Conservation (phyloP, 2,329 filamentous ascomycete genomes). For the Lanzia echinophila region DNA sequence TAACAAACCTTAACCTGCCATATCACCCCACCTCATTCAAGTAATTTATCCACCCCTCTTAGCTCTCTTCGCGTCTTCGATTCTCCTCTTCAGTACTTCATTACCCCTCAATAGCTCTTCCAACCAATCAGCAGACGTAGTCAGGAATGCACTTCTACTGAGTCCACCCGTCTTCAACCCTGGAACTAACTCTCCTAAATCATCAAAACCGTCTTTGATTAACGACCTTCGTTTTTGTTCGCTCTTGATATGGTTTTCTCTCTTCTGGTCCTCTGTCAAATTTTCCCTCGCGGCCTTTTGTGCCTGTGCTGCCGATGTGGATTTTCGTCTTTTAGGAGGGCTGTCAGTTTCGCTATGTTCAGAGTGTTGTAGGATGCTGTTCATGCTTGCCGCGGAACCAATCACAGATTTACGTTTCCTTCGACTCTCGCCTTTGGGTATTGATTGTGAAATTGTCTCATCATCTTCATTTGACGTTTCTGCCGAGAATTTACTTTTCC, state of each 20-base stretch:
- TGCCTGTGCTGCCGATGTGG: slow-evolving; percentile 26
- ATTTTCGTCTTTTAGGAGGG: slow-evolving; percentile 44
- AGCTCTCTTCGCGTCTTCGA: slow-evolving; percentile 24
- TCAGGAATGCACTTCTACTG: slow-evolving; percentile 76
- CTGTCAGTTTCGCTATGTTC: neutral
- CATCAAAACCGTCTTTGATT: slow-evolving; percentile 74
- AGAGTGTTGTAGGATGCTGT: slow-evolving; percentile 14
- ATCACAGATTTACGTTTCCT: slow-evolving; percentile 29
- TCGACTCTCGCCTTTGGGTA: slow-evolving; percentile 24
- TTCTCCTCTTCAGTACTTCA: slow-evolving; percentile 46
- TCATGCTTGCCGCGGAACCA: slow-evolving; percentile 26
- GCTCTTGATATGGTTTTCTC: slow-evolving; percentile 79
- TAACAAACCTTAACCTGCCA: no score
- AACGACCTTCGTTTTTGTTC: slow-evolving; percentile 80
- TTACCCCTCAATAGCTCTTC: slow-evolving; percentile 67
- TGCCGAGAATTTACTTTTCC: slow-evolving; percentile 45
- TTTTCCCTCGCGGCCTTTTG: slow-evolving; percentile 52
- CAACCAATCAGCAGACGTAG: slow-evolving; percentile 72
- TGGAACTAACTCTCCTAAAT: slow-evolving; percentile 70
- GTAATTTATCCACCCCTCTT: neutral
- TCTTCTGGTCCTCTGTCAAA: slow-evolving; percentile 71
- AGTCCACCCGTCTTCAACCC: slow-evolving; percentile 66
- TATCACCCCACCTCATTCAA: no score
- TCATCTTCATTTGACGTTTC: slow-evolving; percentile 40
- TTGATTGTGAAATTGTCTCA: slow-evolving; percentile 27